A percentile compares a stretch with the other conserved stretches of the same genome.
phyloP scores from a whole-genome alignment of 805 yeast genomes.

The Saturnispora saitoi region DNA sequence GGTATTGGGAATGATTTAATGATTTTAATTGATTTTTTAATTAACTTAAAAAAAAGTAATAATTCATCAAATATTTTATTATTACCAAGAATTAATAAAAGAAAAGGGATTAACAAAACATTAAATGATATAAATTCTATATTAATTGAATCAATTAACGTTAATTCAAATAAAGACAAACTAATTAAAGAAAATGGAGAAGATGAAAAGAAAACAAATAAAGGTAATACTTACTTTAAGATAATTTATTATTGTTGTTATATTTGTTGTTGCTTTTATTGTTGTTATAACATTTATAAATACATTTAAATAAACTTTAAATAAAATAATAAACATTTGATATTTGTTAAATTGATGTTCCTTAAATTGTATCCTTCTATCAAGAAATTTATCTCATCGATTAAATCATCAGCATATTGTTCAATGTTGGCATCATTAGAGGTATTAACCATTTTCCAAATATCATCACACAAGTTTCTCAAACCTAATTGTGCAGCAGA shows the following conservation, averaged over 20 bases:
- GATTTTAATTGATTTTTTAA: conserved; percentile 26
- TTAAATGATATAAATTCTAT: conserved; percentile 7
- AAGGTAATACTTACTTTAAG: background rate
- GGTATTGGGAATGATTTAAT: conserved; percentile 24
- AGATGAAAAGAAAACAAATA: background rate
- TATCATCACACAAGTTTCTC: conserved; percentile 14
- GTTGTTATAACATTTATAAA: conserved; percentile 2
- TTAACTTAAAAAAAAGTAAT: conserved; percentile 8
- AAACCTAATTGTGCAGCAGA: conserved; percentile 16
- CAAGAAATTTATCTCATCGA: conserved; percentile 3
- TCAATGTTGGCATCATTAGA: conserved; percentile 13
- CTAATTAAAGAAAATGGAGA: background rate
- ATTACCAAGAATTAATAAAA: background rate
- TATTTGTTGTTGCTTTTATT: background rate
- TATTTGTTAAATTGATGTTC: conserved; percentile 4
- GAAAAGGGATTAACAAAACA: background rate
- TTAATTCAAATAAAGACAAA: background rate
- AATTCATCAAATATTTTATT: background rate
- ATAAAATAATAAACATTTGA: conserved; percentile 6
- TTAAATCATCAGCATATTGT: conserved; percentile 2
- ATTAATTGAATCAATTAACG: conserved; percentile 5
- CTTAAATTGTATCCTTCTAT: conserved; percentile 7
- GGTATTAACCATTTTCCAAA: conserved; percentile 21
- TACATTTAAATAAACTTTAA: conserved; percentile 6
- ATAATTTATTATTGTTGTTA: background rate